Percentiles rank a stretch among this genome's conserved stretches.
Conservation (phyloP, 768 basidiomycete species). For the Mycena sanguinolenta region DNA sequence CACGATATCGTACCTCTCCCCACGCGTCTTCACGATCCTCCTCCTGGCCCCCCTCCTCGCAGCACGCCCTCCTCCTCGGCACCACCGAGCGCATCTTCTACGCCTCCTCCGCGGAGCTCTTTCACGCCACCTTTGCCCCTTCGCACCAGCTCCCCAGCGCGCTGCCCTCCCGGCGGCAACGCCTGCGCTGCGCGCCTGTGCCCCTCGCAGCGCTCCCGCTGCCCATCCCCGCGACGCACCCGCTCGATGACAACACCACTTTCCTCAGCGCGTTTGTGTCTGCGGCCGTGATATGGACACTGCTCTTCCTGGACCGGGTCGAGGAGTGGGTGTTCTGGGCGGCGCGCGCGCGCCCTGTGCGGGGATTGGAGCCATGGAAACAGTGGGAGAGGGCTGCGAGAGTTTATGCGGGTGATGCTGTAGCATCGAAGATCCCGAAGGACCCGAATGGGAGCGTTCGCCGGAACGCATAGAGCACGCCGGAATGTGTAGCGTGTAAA, state of each 20-base stretch:
- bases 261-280: constrained; percentile 27
- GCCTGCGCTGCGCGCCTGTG: constrained; percentile 14
- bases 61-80: constrained; percentile 57
- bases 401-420: constrained; percentile 1
- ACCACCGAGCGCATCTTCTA: constrained; percentile 54
- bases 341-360: constrained; percentile 60
- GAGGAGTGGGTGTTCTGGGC: constrained; percentile 55
- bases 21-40: constrained; percentile 63
- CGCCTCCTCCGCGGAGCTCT: constrained; percentile 52
- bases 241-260: constrained; percentile 40
- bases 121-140: constrained; percentile 49
- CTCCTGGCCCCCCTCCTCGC: constrained; percentile 58
- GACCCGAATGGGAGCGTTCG: constrained; percentile 12
- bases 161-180: constrained; percentile 23
- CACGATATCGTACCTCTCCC: constrained; percentile 59
- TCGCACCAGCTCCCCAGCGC: constrained; percentile 25
- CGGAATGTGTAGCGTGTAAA: too few species aligned
- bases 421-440: neutral
- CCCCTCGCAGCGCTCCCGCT: neutral
- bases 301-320: constrained; percentile 48
- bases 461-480: too few species aligned
- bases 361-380: constrained; percentile 68
- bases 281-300: constrained; percentile 40
- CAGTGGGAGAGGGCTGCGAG: constrained; percentile 57
- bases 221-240: constrained; percentile 43